Base-by-base conservation (phyloP, 495 filamentous ascomycete genomes). In the Daldinia caldariorum region DNA sequence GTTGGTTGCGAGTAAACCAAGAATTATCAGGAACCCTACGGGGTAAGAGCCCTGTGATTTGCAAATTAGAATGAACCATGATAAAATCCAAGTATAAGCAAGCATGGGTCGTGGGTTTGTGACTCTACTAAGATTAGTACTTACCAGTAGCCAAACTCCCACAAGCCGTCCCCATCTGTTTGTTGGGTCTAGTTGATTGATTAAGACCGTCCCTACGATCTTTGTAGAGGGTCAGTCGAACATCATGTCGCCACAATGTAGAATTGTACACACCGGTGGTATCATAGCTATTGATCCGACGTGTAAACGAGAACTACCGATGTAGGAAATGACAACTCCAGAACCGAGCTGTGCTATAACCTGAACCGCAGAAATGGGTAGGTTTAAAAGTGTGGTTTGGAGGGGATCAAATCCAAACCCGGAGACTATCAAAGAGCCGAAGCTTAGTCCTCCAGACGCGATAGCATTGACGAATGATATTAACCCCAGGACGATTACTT, bases 401-500 rank as follows among this genome's bases (percentile, higher is more conserved):
- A 85, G 77, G 0, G 86, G 84, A 2, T 78, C 82, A 70, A 84
- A 89, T 1, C 87, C 87, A 61, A 88, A 88, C 0, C 86, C 86
- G 61, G 88, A 70, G 63, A 88, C 87, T 32, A 89, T 83, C 14
- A 87, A 76, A 0, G 83, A 84, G 6, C 84, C 84, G 39, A 88
- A 88, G 41, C 60, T 29, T n/a, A 74, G 61, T 6, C 74, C 71
- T 29, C 73, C 71, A 12, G 68, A 71, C 32, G 74, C 56, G 20
- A 76, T 51, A 10, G 74, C 72, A 32, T 76, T 76, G 32, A 72
- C 61, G 50, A 78, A 76, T 8, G 74, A 73, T 22, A 78, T 76
- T 1, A 76, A 51, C n/a, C 66, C 71, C 26, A 78, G 18, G 29
- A 78, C 41, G 5, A 75, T 56, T 7, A 74, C 63, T 47, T 72